phyloP scores from a whole-genome alignment of 108 stramenopile genomes.

The Cyclotella choctawhatcheeana region DNA sequence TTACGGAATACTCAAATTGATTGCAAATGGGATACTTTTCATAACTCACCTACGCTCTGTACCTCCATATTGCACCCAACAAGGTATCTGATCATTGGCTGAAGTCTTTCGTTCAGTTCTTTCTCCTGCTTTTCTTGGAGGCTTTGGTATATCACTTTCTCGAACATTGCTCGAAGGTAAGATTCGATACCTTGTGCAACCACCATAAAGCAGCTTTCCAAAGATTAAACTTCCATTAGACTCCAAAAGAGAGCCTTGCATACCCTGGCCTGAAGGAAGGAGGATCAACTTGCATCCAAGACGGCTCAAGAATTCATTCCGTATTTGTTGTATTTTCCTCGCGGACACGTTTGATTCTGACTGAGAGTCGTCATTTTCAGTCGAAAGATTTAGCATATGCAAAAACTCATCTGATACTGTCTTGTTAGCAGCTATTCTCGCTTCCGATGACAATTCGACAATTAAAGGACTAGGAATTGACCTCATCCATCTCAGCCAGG shows the following conservation, averaged over 20 bases:
- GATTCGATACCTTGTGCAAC: conserved; percentile 70
- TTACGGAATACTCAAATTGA: conserved; percentile 63
- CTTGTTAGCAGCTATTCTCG: conserved; percentile 49
- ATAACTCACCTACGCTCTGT: conserved; percentile 9
- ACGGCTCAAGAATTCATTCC: conserved; percentile 56
- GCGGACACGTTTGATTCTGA: not conserved
- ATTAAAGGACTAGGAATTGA: conserved; percentile 59
- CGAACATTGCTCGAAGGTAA: conserved; percentile 24
- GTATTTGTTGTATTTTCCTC: conserved; percentile 31
- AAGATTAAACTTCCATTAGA: conserved; percentile 68
- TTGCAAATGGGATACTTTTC: conserved; percentile 48
- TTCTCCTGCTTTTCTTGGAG: conserved; percentile 58
- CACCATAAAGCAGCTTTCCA: conserved; percentile 84
- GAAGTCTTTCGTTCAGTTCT: conserved; percentile 50
- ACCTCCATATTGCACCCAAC: conserved; percentile 22
- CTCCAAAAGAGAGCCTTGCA: conserved; percentile 42
- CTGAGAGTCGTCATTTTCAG: not conserved
- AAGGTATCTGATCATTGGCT: conserved; percentile 20
- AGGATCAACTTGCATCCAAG: conserved; percentile 64
- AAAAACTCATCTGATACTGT: conserved; percentile 44
- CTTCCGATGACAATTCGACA: conserved; percentile 59
- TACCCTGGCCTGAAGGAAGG: conserved; percentile 60
- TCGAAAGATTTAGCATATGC: conserved; percentile 21
- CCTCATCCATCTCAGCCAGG: conserved; percentile 76
- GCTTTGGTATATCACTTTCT: conserved; percentile 7